Evolutionary conservation across 495 filamentous ascomycete species (phyloP), one percentile per base, ranked within the genome.

Genomic region (Lasiosphaeria ovina): DNA sequence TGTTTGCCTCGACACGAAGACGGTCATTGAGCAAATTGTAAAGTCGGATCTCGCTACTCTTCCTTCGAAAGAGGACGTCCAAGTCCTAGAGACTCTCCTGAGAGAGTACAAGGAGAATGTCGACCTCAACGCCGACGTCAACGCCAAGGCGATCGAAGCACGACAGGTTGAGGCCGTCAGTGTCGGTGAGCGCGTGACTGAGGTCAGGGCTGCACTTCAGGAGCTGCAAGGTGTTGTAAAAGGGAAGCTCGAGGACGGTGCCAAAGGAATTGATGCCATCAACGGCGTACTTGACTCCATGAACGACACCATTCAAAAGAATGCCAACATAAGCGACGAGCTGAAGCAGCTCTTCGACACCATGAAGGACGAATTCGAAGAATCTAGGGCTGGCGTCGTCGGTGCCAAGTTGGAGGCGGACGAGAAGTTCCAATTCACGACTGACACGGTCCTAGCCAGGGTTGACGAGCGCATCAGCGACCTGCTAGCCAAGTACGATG

Each of bases 271-370:
- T 24, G 77, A 82, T 56, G 74, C 77, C 0, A 62, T 86, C 31
- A 76, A 81, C 56, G 83, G 83, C 32, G 72, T 90, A 9, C 77
- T 92, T 3, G 84, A 88, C 55, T 77, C 80, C 8, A 66, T 92
- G 6, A 79, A 80, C 42, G 79, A 85, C 24, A 86, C 83, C 10
- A 78, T 90, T 10, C 80, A 72, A 32, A 77, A 79, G 61, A 81
- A 83, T 69, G 74, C 78, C 69, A 78, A 68, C 35, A 63, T 84
- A 50, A 72, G 79, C 5, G 78, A 77, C 24, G 89, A 88, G 62
- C 76, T 97, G 38, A 92, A 91, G 67, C 88, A 92, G 61, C 79
- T 96, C 45, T 85, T 89, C 58, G 90, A 96, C 58, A 80, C 84
- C 2, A 83, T 96, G 64, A 92, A 87, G 66, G 71, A 80, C 0